Evolutionary conservation across 2,329 filamentous ascomycete species (phyloP).

Genomic region (Fusarium nodosum): DNA sequence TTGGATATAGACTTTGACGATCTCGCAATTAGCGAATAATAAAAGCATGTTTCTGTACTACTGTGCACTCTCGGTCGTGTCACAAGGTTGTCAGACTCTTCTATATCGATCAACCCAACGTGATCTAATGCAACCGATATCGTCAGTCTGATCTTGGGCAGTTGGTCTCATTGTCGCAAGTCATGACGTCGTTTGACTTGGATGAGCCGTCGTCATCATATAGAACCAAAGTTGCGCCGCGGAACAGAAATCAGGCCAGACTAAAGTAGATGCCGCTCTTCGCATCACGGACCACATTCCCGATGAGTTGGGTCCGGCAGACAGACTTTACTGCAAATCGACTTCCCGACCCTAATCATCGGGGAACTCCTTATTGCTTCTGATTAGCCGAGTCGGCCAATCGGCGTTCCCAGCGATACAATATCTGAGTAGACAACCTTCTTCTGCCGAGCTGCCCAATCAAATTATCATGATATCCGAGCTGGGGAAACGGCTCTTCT

Average conservation of each 20-base stretch:
- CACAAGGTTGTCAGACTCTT: neutral
- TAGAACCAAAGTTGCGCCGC: neutral
- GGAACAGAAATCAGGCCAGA: neutral
- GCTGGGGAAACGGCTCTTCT: conserved; percentile 13
- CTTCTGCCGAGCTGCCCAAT: conserved; percentile 42
- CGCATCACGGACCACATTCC: conserved; percentile 1
- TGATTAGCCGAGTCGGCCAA: conserved; percentile 37
- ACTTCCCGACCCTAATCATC: neutral
- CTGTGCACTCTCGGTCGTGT: accelerated
- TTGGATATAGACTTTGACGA: conserved; percentile 27
- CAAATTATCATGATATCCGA: neutral
- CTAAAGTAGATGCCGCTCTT: neutral
- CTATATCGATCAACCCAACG: neutral
- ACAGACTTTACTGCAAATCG: neutral
- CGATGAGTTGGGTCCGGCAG: conserved; percentile 2
- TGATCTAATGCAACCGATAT: neutral
- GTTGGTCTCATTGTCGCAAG: no score
- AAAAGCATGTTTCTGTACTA: neutral
- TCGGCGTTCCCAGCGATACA: conserved; percentile 15
- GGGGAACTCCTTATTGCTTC: neutral
- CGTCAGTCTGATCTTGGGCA: neutral
- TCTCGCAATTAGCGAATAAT: neutral
- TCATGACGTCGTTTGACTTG: neutral
- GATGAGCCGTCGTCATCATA: neutral
- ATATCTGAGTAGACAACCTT: neutral